Evolutionary conservation across 2,329 filamentous ascomycete genomes (phyloP).

Genomic region (Venturiaceae sp.): DNA sequence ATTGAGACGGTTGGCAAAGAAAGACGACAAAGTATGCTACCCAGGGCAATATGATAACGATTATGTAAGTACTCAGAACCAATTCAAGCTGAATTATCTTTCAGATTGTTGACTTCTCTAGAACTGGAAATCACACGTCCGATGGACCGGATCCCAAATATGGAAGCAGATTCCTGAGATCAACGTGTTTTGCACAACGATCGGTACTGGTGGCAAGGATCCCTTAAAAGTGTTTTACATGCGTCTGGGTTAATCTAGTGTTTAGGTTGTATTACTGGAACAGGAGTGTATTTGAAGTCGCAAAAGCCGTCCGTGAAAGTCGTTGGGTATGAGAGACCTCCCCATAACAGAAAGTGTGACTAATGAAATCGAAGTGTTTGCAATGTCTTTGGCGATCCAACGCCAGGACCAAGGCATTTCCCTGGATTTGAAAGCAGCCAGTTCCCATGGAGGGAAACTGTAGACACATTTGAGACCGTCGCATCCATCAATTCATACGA

Average conservation of each 20-base stretch:
- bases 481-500: conserved; percentile 44
- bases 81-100: conserved; percentile 15
- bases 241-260: no score
- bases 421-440: conserved; percentile 38
- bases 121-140: conserved; percentile 46
- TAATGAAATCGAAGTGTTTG: conserved; percentile 36
- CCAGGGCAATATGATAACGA: conserved; percentile 50
- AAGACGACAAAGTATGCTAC: conserved; percentile 37
- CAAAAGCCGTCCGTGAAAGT: conserved; percentile 13
- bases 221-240: no score
- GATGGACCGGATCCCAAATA: conserved; percentile 52
- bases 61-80: conserved; percentile 12
- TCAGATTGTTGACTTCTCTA: conserved; percentile 13
- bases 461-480: conserved; percentile 49
- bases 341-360: conserved; percentile 12
- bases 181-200: conserved; percentile 44
- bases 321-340: conserved; percentile 18
- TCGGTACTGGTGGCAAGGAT: conserved; percentile 47
- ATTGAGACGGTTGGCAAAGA: conserved; percentile 32
- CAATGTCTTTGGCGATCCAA: conserved; percentile 46
- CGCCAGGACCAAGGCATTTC: conserved; percentile 48
- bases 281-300: conserved; percentile 11
- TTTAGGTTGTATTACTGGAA: conserved; percentile 10
- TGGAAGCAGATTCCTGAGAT: conserved; percentile 46
- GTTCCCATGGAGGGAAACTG: conserved; percentile 48